Conservation (phyloP, 768 basidiomycete species). For the Sarcomyxa edulis region DNA sequence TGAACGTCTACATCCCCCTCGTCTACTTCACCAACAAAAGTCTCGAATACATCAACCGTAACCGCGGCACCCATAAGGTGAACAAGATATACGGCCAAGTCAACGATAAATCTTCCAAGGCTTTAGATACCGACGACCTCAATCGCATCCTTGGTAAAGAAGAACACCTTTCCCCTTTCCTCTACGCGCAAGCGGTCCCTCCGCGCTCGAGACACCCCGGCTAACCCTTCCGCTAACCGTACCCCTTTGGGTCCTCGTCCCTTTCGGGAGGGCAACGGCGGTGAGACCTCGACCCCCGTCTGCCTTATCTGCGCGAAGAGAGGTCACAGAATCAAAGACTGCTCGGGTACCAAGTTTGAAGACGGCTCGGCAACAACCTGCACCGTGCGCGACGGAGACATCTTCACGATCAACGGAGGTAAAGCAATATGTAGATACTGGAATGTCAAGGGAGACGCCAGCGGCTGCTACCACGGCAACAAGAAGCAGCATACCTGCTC, state of each 20-base stretch:
- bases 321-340: slow-evolving; percentile 1
- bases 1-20: slow-evolving; percentile 1
- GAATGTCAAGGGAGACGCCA: too few relatives aligned
- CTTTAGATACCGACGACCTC: slow-evolving; percentile 1
- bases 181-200: too few relatives aligned
- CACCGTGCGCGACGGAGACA: too few relatives aligned
- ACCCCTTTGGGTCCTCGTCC: neutral
- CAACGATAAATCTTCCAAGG: neutral
- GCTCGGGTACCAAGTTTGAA: neutral
- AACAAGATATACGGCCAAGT: neutral
- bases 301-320: slow-evolving; percentile 7
- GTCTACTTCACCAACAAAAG: slow-evolving; percentile 1
- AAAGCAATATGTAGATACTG: too few relatives aligned
- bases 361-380: slow-evolving; percentile 1
- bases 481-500: too few relatives aligned
- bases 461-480: too few relatives aligned
- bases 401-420: too few relatives aligned
- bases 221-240: neutral
- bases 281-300: slow-evolving; percentile 5
- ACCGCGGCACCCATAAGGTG: neutral
- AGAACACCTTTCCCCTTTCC: neutral
- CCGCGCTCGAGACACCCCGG: neutral
- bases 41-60: neutral
- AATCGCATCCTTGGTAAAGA: too few relatives aligned
- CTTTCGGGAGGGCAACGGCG: slow-evolving; percentile 2